phyloP scores from a whole-genome alignment of 2,329 filamentous ascomycete genomes.

The Tolypocladium inflatum region DNA sequence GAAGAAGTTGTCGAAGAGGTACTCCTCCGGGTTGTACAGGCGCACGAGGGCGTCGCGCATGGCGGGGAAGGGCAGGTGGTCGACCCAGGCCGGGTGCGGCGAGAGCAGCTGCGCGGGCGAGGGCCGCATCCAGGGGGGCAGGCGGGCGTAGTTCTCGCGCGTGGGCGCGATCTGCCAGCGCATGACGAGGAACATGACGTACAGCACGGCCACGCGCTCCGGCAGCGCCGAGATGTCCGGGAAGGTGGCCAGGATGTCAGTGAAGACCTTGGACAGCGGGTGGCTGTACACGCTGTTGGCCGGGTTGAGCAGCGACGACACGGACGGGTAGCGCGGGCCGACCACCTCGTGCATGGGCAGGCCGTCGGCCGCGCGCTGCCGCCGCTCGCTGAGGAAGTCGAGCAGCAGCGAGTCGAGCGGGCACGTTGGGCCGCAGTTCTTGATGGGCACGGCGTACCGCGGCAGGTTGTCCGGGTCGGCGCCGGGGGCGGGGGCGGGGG shows the following conservation, averaged over 20 bases:
- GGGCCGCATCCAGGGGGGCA: constrained; percentile 67
- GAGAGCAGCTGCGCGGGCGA: constrained; percentile 54
- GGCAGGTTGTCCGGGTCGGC: constrained; percentile 6
- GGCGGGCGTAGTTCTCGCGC: constrained; percentile 65
- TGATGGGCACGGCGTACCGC: constrained; percentile 29
- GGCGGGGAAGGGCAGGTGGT: constrained; percentile 69
- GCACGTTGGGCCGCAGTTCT: constrained; percentile 60
- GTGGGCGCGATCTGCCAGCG: constrained; percentile 77
- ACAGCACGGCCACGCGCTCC: constrained; percentile 73
- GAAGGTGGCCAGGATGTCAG: constrained; percentile 77
- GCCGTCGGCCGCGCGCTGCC: constrained; percentile 56
- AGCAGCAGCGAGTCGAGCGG: constrained; percentile 71
- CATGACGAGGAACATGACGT: constrained; percentile 81
- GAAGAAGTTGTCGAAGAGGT: constrained; percentile 73
- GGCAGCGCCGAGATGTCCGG: constrained; percentile 69
- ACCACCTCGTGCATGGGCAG: constrained; percentile 55
- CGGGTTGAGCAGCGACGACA: constrained; percentile 69
- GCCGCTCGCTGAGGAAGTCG: constrained; percentile 65
- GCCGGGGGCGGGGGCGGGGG: not conserved
- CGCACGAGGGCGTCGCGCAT: constrained; percentile 61
- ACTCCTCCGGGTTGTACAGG: constrained; percentile 36
- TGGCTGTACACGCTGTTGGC: constrained; percentile 54
- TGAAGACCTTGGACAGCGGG: constrained; percentile 75
- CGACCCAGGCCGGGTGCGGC: constrained; percentile 72
- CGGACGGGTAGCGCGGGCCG: constrained; percentile 70